Evolutionary conservation across 1,284 basidiomycete genomes (phyloP), one percentile per base, ranked within the genome.

Genomic region (Neolentinus lepideus): DNA sequence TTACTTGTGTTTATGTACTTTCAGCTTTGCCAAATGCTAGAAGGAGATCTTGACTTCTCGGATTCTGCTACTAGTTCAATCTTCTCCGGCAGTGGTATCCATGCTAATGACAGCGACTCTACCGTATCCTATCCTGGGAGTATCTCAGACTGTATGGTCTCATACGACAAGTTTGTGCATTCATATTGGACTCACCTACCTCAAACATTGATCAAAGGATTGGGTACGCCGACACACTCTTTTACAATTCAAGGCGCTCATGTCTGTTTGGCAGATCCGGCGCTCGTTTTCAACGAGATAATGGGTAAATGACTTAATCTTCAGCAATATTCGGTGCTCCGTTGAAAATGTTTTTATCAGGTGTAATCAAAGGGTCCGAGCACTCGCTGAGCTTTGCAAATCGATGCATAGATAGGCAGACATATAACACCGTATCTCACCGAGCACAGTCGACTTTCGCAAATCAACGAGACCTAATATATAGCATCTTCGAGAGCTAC

Each of bases 341-440:
- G 35, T 47, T 58, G 29, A 50, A 29, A 3, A 31, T 36, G 22
- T 22, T 43, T 50, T 31, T 26, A 16, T 4, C 38, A 85, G 85
- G 86, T 25, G 77, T 87, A 1, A 85, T 90, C 62, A 80, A 82
- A 61, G 87, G 88, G 1, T 84, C 83, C 0, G 83, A 87, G 61
- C 65, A 69, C 33, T 69, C 83, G 0, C 59, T 81, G 14, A 56
- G 58, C 0, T 63, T 59, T 35, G 59, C 64, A 1, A 58, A 66
- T 1, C 70, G 75, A 8, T 75, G 68, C 61, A 68, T 89, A 2
- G 73, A 77, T 51, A 64, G 67, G 24, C 61, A 67, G 0, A 63
- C 71, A 0, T 89, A 88, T 63, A 62, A 70, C 29, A 61, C 62
- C 27, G 71, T 85, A 19, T 79, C 81, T 45, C 59, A 69, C 53